Conservation (phyloP, 129 eudicot species). For the Artemisia argyi region DNA sequence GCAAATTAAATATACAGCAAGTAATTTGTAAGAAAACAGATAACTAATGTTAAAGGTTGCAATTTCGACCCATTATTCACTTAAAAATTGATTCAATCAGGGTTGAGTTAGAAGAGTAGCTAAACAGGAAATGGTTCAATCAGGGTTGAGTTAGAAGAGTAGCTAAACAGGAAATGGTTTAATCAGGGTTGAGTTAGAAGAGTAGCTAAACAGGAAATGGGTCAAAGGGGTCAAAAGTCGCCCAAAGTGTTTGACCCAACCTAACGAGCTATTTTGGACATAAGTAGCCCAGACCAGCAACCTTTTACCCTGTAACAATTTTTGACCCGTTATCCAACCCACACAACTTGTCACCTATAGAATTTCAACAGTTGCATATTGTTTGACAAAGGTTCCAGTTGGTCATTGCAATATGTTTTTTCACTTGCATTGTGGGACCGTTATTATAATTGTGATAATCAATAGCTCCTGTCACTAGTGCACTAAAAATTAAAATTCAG, state of each 20-base stretch:
- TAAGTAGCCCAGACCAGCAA: no score
- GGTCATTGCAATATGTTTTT: not conserved
- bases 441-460: no score
- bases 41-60: not conserved
- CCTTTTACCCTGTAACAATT: no score
- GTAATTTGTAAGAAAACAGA: constrained; percentile 16
- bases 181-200: no score
- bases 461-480: not conserved
- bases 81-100: not conserved
- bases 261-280: not conserved
- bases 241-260: not conserved
- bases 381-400: not conserved
- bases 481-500: not conserved
- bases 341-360: not conserved
- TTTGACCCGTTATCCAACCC: not conserved
- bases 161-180: no score
- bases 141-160: no score
- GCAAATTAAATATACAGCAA: constrained; percentile 27
- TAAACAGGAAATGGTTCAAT: not conserved
- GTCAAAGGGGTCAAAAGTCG: not conserved
- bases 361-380: not conserved
- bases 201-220: not conserved
- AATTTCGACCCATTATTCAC: not conserved
- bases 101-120: no score
- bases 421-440: constrained; percentile 3